Evolutionary conservation across 169 alveolate genomes (phyloP).

Genomic region (Plasmodium coatneyi): DNA sequence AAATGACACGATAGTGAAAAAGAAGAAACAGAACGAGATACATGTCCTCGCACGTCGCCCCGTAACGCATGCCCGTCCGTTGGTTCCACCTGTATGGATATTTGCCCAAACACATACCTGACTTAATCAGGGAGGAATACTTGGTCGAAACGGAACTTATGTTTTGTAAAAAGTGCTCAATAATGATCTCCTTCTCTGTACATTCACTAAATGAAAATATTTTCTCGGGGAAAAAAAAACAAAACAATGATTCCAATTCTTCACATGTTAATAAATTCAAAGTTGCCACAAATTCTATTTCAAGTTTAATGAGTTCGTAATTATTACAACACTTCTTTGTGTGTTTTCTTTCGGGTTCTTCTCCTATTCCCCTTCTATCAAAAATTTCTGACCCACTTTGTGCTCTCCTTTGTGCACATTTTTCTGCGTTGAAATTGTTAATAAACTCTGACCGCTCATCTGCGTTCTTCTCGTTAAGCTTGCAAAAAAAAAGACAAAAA

Average conservation of each 20-base stretch:
- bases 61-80: not conserved
- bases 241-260: constrained; percentile 23
- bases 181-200: constrained; percentile 42
- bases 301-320: constrained; percentile 58
- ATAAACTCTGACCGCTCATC: constrained; percentile 53
- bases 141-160: constrained; percentile 50
- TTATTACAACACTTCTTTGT: constrained; percentile 17
- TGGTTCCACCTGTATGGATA: not conserved
- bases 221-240: constrained; percentile 48
- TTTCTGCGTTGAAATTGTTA: constrained; percentile 41
- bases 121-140: constrained; percentile 33
- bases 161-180: constrained; percentile 41
- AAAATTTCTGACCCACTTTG: not conserved
- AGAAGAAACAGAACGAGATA: not conserved
- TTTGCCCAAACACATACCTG: constrained; percentile 12
- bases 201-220: constrained; percentile 34
- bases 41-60: not conserved
- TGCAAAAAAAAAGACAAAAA: not conserved
- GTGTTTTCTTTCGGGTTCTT: constrained; percentile 12
- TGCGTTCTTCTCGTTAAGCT: constrained; percentile 39
- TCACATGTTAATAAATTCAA: constrained; percentile 55
- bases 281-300: constrained; percentile 65
- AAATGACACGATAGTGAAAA: not conserved
- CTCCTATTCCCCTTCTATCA: not conserved
- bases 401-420: not conserved